Base-by-base conservation (phyloP, 345 rosid genomes). In the Jatropha curcas region DNA sequence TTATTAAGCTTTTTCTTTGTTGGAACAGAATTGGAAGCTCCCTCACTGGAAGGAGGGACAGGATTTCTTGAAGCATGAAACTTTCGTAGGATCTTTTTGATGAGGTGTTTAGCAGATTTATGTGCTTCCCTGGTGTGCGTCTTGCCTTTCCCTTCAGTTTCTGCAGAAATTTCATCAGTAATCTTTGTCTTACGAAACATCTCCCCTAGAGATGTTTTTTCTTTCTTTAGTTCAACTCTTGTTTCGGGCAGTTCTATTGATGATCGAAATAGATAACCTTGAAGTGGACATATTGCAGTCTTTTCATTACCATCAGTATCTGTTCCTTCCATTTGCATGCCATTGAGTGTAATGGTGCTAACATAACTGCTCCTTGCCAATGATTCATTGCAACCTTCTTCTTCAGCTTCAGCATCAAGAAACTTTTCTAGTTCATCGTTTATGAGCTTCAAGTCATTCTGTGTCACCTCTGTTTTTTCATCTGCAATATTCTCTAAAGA, bases 351-450 rank as follows among this genome's bases (percentile, higher is more conserved):
- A 55, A 88, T 76, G 11, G 78, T 83, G 84, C 90, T 85, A 65
- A 84, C 87, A 77, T 84, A 84, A 68, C 92, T 89, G 79, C 78
- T 88, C 71, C 95, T 88, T 76, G 81, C 81, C 28, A 94, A 79
- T 74, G 96, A 82, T 73, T 83, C 94, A 60, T 77, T 82, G 73
- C 72, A 70, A 50, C 75, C 69, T 70, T 86, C 87, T 82, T 85
- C 96, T 73, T 90, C 88, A 56, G 92, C 88, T 74, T 91, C 96
- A 58, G 92, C 88, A 76, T 88, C 97, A 57, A 90, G 85, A 85
- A 94, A 88, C 78, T 88, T 91, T 81, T 87, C 92, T 66, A 90
- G 77, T 74, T 91, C 87, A 67, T 82, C 75, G 28, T 73, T 87
- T 67, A 94, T 82, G 78, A 80, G 76, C 74, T 85, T 87, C 84